Evolutionary conservation across 192 early-diverging fungal genomes (phyloP), one percentile per base, ranked within the genome.

Genomic region (Entomortierella beljakovae): DNA sequence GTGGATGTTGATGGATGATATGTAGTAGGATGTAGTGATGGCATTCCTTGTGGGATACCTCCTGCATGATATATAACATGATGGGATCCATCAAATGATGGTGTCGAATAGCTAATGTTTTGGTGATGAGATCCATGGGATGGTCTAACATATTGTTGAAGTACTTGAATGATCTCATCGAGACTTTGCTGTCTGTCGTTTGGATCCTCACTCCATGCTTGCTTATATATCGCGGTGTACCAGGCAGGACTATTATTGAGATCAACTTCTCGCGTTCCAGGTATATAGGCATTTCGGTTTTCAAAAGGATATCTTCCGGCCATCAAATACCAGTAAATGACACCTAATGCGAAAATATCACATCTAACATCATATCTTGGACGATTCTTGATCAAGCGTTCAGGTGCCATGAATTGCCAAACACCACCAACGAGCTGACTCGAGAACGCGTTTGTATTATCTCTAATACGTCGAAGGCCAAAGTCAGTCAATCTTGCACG

Each of bases 351-450:
- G 57, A 65, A 79, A 25, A 79, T 79, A 28, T 79, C 75, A 29
- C 75, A 79, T 13, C 67, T 54, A 15, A 79, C 32, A 59, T 79
- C 65, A 42, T 79, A 79, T 3, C 75, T 32, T 8, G 75, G 75
- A 28, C 75, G 66, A 22, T 58, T 69, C 35, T 79, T 69, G 31
- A 5, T 22, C 67, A 79, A 70, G 37, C 75, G 61, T 34, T 79
- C 75, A 5, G 75, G 75, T n/a, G 75, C 75, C 68, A 79, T 79
- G 29, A 79, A 79, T 40, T 79, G 67, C 61, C 53, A 69, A 20
- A 79, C 75, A 11, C 75, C 75, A 26, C 75, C 75, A 48, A 79
- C 59, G 50, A 64, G 75, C 10, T 79, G 75, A 53, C 75, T 79
- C 26, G 75, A 79, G 54, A 70, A 64, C 28, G 52, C 66, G 25